Conservation (phyloP, 208 protist species). For the Wallacemonas sp. region DNA sequence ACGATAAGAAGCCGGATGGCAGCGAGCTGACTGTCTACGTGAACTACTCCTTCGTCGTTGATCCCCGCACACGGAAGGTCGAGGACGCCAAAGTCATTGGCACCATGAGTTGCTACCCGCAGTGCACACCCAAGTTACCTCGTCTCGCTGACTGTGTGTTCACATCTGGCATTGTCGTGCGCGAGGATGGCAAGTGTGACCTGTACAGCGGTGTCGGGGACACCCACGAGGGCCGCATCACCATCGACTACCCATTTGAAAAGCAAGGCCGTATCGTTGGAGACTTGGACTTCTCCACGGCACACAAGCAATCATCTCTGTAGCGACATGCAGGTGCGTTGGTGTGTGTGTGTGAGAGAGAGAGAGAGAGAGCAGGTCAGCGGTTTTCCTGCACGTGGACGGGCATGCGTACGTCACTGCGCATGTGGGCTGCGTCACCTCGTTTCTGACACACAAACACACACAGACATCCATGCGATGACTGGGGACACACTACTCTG, state of each 20-base stretch:
- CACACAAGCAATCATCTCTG: slow-evolving; percentile 8
- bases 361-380: too few relatives aligned
- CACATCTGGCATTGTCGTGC: slow-evolving; percentile 21
- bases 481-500: too few relatives aligned
- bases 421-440: too few relatives aligned
- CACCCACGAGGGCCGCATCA: slow-evolving; percentile 21
- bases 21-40: slow-evolving; percentile 20
- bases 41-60: slow-evolving; percentile 27
- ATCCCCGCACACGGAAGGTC: slow-evolving; percentile 18
- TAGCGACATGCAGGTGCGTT: too few relatives aligned
- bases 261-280: slow-evolving; percentile 15
- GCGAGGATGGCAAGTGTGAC: slow-evolving; percentile 25
- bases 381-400: too few relatives aligned
- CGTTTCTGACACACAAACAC: too few relatives aligned
- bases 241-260: slow-evolving; percentile 26
- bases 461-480: too few relatives aligned
- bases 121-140: slow-evolving; percentile 14
- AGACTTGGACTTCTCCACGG: slow-evolving; percentile 15
- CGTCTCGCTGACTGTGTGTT: slow-evolving; percentile 25
- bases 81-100: slow-evolving; percentile 25
- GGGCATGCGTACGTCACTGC: too few relatives aligned
- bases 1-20: slow-evolving; percentile 12
- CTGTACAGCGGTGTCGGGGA: slow-evolving; percentile 25
- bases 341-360: too few relatives aligned
- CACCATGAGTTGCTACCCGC: slow-evolving; percentile 18